Evolutionary conservation across 169 alveolate species (phyloP).

Genomic region (Theileria luwenshuni): DNA sequence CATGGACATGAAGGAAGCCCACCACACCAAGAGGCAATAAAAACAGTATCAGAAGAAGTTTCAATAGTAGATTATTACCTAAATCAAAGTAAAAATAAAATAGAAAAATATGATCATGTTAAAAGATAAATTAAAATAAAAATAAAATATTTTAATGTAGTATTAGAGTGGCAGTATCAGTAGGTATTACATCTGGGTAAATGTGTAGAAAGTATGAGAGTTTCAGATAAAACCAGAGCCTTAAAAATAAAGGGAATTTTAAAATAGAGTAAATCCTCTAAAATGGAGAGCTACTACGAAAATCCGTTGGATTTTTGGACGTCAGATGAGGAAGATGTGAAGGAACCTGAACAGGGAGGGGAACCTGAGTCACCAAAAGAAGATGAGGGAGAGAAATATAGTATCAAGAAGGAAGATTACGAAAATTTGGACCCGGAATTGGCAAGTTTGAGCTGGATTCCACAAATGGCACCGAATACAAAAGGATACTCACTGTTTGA

Average conservation of each 20-base stretch:
- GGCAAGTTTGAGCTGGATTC: conserved; percentile 58
- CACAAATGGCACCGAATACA: conserved; percentile 13
- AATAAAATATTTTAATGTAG: background rate
- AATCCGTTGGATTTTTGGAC: conserved; percentile 80
- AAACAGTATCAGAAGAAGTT: conserved; percentile 27
- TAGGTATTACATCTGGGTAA: too few relatives aligned
- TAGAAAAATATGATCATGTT: background rate
- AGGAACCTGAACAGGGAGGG: too few relatives aligned
- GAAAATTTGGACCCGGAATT: conserved; percentile 40
- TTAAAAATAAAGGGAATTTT: background rate
- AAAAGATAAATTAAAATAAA: background rate
- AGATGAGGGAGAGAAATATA: background rate
- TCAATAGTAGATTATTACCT: conserved; percentile 29
- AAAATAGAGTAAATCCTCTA: background rate
- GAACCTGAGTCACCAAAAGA: background rate
- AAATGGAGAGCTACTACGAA: conserved; percentile 72
- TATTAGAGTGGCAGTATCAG: background rate
- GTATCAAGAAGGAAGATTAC: conserved; percentile 5
- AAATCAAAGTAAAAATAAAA: background rate
- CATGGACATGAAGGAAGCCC: conserved; percentile 37
- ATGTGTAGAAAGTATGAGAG: background rate
- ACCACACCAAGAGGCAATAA: conserved; percentile 19
- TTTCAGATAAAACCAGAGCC: background rate
- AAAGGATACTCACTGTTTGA: conserved; percentile 33
- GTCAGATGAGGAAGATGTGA: conserved; percentile 75